A percentile compares a stretch with the other conserved stretches of the same genome.
These are phyloP conservation scores for Cercophora sp. DNA, from an alignment of 495 filamentous ascomycete species.

Conservation along the genomic window DNA sequence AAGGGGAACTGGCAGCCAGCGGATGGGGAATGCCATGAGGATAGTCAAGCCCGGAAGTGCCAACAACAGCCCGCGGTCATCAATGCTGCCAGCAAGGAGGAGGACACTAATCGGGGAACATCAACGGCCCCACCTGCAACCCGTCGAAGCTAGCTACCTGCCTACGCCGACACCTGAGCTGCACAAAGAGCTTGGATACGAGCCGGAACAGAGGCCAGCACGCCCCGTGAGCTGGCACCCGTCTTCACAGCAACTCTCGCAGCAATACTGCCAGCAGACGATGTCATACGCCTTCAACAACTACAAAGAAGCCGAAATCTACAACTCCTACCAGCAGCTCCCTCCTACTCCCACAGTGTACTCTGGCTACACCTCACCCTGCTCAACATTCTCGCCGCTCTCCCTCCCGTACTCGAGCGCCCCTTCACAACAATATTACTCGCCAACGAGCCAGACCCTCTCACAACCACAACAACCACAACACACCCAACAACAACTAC, in stretches of 20 bases:
- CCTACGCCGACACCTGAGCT: slow-evolving; percentile 26
- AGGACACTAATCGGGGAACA: slow-evolving; percentile 53
- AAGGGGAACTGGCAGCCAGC: slow-evolving; percentile 37
- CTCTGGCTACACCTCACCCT: slow-evolving; percentile 47
- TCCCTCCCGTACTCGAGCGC: slow-evolving; percentile 31
- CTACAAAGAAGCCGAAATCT: slow-evolving; percentile 34
- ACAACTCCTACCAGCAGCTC: slow-evolving; percentile 36
- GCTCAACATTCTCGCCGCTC: slow-evolving; percentile 37
- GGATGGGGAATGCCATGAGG: slow-evolving; percentile 43
- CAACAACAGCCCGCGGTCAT: slow-evolving; percentile 63
- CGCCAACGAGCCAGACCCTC: slow-evolving; percentile 12
- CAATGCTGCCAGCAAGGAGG: slow-evolving; percentile 43
- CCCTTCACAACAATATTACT: slow-evolving; percentile 19
- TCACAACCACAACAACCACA: slow-evolving; percentile 6
- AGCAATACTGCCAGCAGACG: slow-evolving; percentile 10
- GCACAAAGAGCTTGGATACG: slow-evolving; percentile 28
- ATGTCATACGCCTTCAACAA: slow-evolving; percentile 25
- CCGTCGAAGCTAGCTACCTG: slow-evolving; percentile 32
- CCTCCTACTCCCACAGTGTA: slow-evolving; percentile 39
- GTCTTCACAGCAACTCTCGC: slow-evolving; percentile 36
- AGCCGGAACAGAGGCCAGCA: slow-evolving; percentile 29
- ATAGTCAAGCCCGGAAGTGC: slow-evolving; percentile 66
- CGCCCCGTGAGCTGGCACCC: slow-evolving; percentile 74
- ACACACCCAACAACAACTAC: background rate
- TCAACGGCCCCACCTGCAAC: slow-evolving; percentile 32